phyloP scores from a whole-genome alignment of 306 rosid genomes.

The Neltuma alba region DNA sequence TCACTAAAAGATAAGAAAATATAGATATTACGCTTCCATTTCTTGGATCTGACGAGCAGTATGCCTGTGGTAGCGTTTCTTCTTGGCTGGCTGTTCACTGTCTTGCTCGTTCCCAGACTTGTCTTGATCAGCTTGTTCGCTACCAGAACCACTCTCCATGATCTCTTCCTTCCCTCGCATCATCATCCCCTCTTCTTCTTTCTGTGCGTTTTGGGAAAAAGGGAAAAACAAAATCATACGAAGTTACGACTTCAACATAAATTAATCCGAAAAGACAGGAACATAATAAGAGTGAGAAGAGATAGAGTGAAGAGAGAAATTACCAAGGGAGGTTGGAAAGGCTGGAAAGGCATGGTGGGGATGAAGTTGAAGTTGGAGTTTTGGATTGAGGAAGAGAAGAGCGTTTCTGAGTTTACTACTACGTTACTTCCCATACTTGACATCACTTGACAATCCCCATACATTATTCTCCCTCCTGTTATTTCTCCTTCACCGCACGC shows the following conservation, averaged over 20 bases:
- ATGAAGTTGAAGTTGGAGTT: constrained; percentile 90
- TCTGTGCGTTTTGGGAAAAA: constrained; percentile 42
- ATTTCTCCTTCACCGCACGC: constrained; percentile 13
- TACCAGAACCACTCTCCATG: constrained; percentile 83
- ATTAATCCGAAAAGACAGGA: no score
- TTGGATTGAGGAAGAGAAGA: constrained; percentile 81
- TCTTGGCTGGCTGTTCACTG: constrained; percentile 58
- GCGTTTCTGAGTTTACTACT: constrained; percentile 68
- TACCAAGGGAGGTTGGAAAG: constrained; percentile 54
- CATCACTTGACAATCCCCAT: constrained; percentile 97
- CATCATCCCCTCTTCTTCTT: constrained; percentile 65
- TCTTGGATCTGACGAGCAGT: constrained; percentile 99
- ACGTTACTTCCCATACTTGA: constrained; percentile 80
- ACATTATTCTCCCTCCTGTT: constrained; percentile 54
- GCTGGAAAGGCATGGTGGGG: constrained; percentile 66
- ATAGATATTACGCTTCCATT: constrained; percentile 75
- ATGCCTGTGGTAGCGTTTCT: constrained; percentile 92
- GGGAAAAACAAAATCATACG: neutral
- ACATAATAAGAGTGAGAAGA: neutral
- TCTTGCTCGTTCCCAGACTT: constrained; percentile 80
- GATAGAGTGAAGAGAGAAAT: neutral
- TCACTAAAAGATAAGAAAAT: neutral
- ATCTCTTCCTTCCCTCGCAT: constrained; percentile 75
- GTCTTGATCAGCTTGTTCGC: constrained; percentile 70
- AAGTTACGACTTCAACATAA: neutral